Evolutionary conservation across 176 grass and related monocot species (phyloP).

Genomic region (Sorghum bicolor): Sorghum_bicolor_NCBIv3 NC_012873.2:6015001-6015500

Average conservation of each 20-base stretch:
- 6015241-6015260: slow-evolving; percentile 52
- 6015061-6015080: slow-evolving; percentile 55
- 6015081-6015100: slow-evolving; percentile 84
- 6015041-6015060: slow-evolving; percentile 90
- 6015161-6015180: slow-evolving; percentile 75
- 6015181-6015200: slow-evolving; percentile 87
- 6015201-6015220: slow-evolving; percentile 78
- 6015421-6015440: slow-evolving; percentile 82
- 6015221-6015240: slow-evolving; percentile 53
- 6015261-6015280: slow-evolving; percentile 69
- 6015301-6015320: slow-evolving; percentile 93
- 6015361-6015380: slow-evolving; percentile 85
- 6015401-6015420: slow-evolving; percentile 87
- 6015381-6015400: slow-evolving; percentile 80
- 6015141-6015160: slow-evolving; percentile 75
- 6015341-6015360: slow-evolving; percentile 69
- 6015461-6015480: slow-evolving; percentile 72
- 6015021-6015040: slow-evolving; percentile 87
- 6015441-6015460: slow-evolving; percentile 71
- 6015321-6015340: slow-evolving; percentile 99
- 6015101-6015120: slow-evolving; percentile 67
- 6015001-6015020: slow-evolving; percentile 92
- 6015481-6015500: slow-evolving; percentile 71
- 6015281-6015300: slow-evolving; percentile 80
- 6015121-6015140: slow-evolving; percentile 71